Base-by-base conservation (phyloP, 176 grass and related monocot species). In the Panicum miliaceum region DNA sequence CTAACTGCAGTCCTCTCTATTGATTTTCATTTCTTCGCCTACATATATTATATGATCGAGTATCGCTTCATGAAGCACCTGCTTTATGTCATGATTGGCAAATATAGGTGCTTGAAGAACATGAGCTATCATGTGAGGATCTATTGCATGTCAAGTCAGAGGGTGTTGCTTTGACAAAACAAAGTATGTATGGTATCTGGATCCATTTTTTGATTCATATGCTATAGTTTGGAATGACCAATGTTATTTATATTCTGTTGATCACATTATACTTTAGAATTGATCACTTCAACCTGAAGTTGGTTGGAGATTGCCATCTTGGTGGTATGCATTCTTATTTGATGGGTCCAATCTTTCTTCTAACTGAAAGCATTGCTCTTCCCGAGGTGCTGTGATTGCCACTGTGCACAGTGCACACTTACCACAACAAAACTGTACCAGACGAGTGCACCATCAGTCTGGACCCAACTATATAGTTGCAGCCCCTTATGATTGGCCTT, bases 91-190 rank as follows among this genome's bases (percentile, higher is more conserved):
- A 79, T 84, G 40, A 77, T 65, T 43, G 41, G 22, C 85, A 86
- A 83, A 66, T 90, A 42, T 81, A 98, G 96, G 91, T 90, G 12
- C 82, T 98, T 43, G 91, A 90, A 82, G 89, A 90, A 62, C 80
- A 98, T 86, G 64, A 57, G 11, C 66, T 98, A 56, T 92, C 87
- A 76, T 98, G 96, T 38, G 63, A 83, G 60, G 86, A 95, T 79
- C 91, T 98, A 88, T 75, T 92, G 84, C 91, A 89, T 85, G 89
- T 94, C 63, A 95, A 95, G 59, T 90, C 78, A 67, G 93, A 95
- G 53, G 77, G 85, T 66, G 80, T 95, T 76, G 58, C 92, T 89
- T 89, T 98, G 88, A 95, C 91, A 76, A 95, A 86, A 77, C 80
- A 84, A 93, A 95, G 96, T 98, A 91, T 90, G 91, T 62, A 57